Base-by-base conservation (phyloP, 208 protist genomes). In the Acanthamoeba sp. region DNA sequence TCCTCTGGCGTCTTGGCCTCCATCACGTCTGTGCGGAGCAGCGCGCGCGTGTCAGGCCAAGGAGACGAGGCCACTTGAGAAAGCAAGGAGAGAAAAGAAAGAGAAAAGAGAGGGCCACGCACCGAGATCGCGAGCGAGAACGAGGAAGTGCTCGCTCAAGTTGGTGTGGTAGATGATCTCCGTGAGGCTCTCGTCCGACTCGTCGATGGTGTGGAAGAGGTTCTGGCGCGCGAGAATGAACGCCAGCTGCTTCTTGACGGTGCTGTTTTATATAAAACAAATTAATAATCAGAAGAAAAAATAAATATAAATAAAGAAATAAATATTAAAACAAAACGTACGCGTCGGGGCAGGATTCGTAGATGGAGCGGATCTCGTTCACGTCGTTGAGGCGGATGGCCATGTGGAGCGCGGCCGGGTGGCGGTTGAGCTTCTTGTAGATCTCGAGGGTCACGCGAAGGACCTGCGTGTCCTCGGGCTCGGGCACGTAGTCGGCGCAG, bases 1-100 rank as follows among this genome's bases (percentile, higher is more conserved):
- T 99, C 99, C 80, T 99, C 99, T 10, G 99, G 98, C 5, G 97
- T 97, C 97, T 99, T 99, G 24, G 99, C 98, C 22, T 99, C 98
- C 94, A 99, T 96, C 27, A 99, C 97, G 85, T 99, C 99, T 52
- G 99, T 12, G n/a, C n/a, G n/a, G n/a, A n/a, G n/a, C n/a, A n/a
- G n/a, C n/a, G n/a, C n/a, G n/a, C n/a, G n/a, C n/a, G n/a, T n/a
- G n/a, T n/a, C n/a, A n/a, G n/a, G n/a, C n/a, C n/a, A n/a, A n/a
- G n/a, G n/a, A n/a, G n/a, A n/a, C n/a, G n/a, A n/a, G n/a, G 55
- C 55, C 4, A 50, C 45, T 16, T 16, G 45, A 50, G 45, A 62
- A 24, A 62, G 22, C 96, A 66, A 99, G 97, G 85, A 98, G 36
- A 66, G n/a, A 66, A 14, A 66, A 32, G 59, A 62, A 24, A 27